phyloP scores from a whole-genome alignment of 805 yeast species.

The Metschnikowia aberdeeniae region DNA sequence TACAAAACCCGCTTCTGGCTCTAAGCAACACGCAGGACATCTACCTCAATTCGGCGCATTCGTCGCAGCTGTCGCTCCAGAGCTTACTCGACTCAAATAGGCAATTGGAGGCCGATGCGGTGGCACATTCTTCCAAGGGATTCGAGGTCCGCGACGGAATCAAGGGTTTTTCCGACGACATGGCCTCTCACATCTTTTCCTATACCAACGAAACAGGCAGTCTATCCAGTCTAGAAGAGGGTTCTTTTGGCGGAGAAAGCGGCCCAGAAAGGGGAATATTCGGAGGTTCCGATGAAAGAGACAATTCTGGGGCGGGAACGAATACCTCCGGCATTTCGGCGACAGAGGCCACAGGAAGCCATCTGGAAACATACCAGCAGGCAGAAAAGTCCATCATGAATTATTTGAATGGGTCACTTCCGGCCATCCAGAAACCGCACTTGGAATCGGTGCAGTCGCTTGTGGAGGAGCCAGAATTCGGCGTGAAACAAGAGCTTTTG shows the following conservation, averaged over 20 bases:
- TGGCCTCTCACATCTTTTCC: slow-evolving; percentile 26
- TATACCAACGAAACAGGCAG: slow-evolving; percentile 2
- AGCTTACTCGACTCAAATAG: slow-evolving; percentile 19
- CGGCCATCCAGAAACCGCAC: background rate
- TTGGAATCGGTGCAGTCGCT: slow-evolving; percentile 2
- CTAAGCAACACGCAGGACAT: slow-evolving; percentile 24
- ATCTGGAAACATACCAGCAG: slow-evolving; percentile 26
- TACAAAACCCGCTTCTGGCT: slow-evolving; percentile 33
- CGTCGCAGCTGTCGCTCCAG: slow-evolving; percentile 37
- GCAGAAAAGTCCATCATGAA: slow-evolving; percentile 41
- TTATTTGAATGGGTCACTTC: slow-evolving; percentile 24
- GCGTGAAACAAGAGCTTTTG: background rate
- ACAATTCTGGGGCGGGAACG: too few species aligned
- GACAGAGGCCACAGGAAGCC: too few species aligned
- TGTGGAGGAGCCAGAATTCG: background rate
- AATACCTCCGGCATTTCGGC: too few species aligned
- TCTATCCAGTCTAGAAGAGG: background rate
- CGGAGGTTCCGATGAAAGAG: too few species aligned
- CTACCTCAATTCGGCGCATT: slow-evolving; percentile 23
- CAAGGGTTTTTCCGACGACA: slow-evolving; percentile 37
- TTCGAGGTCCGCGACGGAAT: slow-evolving; percentile 40
- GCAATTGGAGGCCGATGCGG: slow-evolving; percentile 11
- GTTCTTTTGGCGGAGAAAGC: slow-evolving; percentile 23
- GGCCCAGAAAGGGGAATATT: too few species aligned
- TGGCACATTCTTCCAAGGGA: slow-evolving; percentile 20